Conservation (phyloP, 306 rosid genomes). For the Glycyrrhiza uralensis region DNA sequence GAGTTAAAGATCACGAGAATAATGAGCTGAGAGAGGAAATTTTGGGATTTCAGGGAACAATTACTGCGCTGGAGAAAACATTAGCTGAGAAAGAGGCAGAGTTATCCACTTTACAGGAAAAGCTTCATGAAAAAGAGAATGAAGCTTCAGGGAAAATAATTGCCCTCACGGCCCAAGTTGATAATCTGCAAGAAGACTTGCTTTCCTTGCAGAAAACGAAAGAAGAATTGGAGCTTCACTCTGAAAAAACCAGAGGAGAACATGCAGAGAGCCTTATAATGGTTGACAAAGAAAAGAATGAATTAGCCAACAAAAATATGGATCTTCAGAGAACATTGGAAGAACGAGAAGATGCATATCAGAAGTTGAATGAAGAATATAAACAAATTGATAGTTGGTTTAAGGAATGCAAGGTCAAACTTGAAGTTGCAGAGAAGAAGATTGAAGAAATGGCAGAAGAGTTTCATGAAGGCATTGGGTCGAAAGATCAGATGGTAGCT, state of each 20-base stretch:
- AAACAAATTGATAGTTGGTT: conserved; percentile 46
- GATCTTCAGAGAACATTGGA: conserved; percentile 47
- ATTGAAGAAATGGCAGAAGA: conserved; percentile 48
- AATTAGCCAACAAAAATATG: conserved; percentile 36
- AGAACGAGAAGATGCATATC: conserved; percentile 54
- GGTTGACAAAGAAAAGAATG: conserved; percentile 55
- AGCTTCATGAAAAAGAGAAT: conserved; percentile 39
- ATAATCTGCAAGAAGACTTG: conserved; percentile 52
- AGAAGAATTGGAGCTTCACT: conserved; percentile 50
- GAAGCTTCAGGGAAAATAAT: conserved; percentile 51
- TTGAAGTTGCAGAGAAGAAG: conserved; percentile 56
- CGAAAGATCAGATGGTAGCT: conserved; percentile 54
- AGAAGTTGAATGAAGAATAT: conserved; percentile 55
- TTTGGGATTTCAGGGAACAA: conserved; percentile 25
- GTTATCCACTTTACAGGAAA: conserved; percentile 48
- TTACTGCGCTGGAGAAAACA: conserved; percentile 47
- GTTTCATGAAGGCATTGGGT: conserved; percentile 36
- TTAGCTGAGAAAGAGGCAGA: conserved; percentile 48
- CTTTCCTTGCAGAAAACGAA: conserved; percentile 52
- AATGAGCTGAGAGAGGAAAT: conserved; percentile 43
- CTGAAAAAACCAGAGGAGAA: conserved; percentile 47
- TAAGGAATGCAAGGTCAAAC: conserved; percentile 51
- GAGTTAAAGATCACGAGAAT: conserved; percentile 36
- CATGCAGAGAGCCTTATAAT: conserved; percentile 39
- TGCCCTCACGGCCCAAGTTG: conserved; percentile 46